phyloP scores from a whole-genome alignment of 2,329 filamentous ascomycete species.

The Trichoderma sp. region DNA sequence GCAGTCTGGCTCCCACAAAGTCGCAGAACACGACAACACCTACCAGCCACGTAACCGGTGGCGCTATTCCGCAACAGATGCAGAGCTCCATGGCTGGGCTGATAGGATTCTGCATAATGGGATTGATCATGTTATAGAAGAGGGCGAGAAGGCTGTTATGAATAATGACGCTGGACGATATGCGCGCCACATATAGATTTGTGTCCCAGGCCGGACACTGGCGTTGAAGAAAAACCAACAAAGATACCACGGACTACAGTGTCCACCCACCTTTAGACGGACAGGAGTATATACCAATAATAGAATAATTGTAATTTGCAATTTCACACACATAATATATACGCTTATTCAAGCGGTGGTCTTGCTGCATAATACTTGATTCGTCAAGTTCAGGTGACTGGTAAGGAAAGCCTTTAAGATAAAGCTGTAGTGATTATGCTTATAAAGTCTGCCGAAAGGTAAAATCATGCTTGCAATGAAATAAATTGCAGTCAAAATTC shows the following conservation, averaged over 20 bases:
- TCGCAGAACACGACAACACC: slow-evolving; percentile 37
- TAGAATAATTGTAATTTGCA: slow-evolving; percentile 29
- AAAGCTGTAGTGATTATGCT: neutral
- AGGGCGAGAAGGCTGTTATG: slow-evolving; percentile 22
- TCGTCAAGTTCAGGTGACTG: neutral
- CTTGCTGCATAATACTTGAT: neutral
- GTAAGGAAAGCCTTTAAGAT: neutral
- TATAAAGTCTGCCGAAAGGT: neutral
- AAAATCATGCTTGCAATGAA: neutral
- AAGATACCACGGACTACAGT: slow-evolving; percentile 32
- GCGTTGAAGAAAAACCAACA: slow-evolving; percentile 31
- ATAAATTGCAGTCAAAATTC: neutral
- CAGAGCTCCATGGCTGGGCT: slow-evolving; percentile 42
- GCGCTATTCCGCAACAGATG: slow-evolving; percentile 41
- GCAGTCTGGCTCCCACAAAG: slow-evolving; percentile 23
- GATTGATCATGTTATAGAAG: slow-evolving; percentile 41
- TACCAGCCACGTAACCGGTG: slow-evolving; percentile 39
- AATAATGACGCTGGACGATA: slow-evolving; percentile 28
- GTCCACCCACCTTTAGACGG: slow-evolving; percentile 14
- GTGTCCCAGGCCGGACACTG: slow-evolving; percentile 33
- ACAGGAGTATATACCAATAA: slow-evolving; percentile 21
- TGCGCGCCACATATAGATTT: slow-evolving; percentile 29
- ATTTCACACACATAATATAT: slow-evolving; percentile 17
- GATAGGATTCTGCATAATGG: slow-evolving; percentile 45
- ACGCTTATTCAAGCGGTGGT: neutral